A percentile compares a stretch with the other conserved stretches of the same genome.
Conservation (phyloP, 129 eudicot genomes). For the Artemisia annua region DNA sequence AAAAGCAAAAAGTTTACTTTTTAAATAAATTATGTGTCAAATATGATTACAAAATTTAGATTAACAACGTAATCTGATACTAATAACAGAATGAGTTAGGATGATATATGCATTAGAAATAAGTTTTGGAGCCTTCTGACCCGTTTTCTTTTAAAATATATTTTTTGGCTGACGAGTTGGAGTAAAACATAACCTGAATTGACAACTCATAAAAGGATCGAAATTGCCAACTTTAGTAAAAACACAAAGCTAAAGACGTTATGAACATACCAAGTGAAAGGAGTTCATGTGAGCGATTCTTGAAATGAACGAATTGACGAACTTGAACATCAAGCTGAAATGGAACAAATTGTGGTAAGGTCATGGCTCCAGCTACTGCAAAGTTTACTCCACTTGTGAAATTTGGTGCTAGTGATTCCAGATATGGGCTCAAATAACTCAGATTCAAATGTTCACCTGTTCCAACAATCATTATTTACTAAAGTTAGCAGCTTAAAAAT, state of each 20-base stretch:
- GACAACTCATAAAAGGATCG: no score
- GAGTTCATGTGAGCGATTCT: conserved; percentile 47
- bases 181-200: no score
- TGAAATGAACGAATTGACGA: conserved; percentile 39
- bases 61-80: no score
- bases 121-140: no score
- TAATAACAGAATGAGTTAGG: no score
- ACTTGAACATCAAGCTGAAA: conserved; percentile 42
- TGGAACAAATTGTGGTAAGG: conserved; percentile 42
- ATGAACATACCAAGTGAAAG: conserved; percentile 27
- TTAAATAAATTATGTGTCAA: no score
- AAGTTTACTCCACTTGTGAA: conserved; percentile 49
- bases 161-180: no score
- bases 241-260: neutral
- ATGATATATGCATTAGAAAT: no score
- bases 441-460: conserved; percentile 43
- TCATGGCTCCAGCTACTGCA: conserved; percentile 48
- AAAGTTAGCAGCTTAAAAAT: neutral
- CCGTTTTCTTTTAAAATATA: no score
- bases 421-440: conserved; percentile 39
- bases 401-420: conserved; percentile 48
- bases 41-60: no score
- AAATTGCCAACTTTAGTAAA: no score
- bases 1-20: no score
- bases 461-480: neutral